These are phyloP conservation scores for Metrosideros polymorpha DNA, from an alignment of 441 rosid genomes.

Conservation along the genomic window DNA sequence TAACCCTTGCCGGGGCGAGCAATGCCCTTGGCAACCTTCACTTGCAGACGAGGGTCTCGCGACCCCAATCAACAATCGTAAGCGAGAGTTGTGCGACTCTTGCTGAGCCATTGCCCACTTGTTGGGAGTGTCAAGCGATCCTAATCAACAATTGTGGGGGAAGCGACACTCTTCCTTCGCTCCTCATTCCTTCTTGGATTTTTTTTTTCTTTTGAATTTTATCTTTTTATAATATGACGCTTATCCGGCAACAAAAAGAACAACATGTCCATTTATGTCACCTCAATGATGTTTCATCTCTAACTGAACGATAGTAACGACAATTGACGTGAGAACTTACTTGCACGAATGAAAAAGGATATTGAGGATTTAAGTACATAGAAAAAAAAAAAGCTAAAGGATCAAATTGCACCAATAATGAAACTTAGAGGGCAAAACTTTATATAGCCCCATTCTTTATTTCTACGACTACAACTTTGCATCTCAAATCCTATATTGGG, in stretches of 20 bases:
- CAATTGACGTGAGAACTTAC: background rate
- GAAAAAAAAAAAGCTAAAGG: background rate
- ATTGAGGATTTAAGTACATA: background rate
- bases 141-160: background rate
- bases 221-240: too few species aligned
- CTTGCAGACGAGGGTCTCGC: background rate
- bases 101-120: background rate
- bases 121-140: background rate
- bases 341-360: background rate
- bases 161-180: background rate
- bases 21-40: background rate
- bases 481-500: background rate
- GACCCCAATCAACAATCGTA: background rate
- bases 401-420: background rate
- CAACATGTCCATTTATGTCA: background rate
- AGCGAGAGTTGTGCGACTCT: background rate
- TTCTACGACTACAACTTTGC: background rate
- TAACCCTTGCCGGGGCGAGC: background rate
- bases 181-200: too few species aligned
- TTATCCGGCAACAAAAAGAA: background rate
- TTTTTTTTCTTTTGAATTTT: too few species aligned
- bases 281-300: background rate
- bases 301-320: background rate
- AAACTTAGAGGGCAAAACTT: background rate
- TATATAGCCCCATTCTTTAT: background rate